A percentile compares a stretch with the other conserved stretches of the same genome.
Evolutionary conservation across 345 rosid genomes (phyloP).

Genomic region (Combretum micranthum): DNA sequence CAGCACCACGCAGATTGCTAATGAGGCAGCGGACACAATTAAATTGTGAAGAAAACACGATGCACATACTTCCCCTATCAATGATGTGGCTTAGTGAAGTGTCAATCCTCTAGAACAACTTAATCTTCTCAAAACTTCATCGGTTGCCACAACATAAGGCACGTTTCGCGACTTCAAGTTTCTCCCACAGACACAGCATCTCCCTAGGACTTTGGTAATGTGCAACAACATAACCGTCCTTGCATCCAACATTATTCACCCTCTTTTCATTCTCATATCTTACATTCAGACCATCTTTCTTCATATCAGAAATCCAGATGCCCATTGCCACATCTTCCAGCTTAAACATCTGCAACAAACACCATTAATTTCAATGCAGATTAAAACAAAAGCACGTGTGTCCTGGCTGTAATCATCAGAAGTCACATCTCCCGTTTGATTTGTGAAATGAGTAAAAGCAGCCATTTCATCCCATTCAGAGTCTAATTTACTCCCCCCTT

Average conservation of each 20-base stretch:
- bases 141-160: constrained; percentile 65
- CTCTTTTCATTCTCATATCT: constrained; percentile 64
- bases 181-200: constrained; percentile 93
- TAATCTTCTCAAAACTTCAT: constrained; percentile 4
- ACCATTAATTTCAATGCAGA: background rate
- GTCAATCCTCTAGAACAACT: too few species aligned
- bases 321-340: constrained; percentile 99
- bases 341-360: constrained; percentile 73
- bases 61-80: too few species aligned
- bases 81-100: too few species aligned
- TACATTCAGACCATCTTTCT: constrained; percentile 58
- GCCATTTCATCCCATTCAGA: too few species aligned
- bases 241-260: constrained; percentile 71
- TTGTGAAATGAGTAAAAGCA: too few species aligned
- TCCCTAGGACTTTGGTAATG: constrained; percentile 94
- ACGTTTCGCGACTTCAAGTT: constrained; percentile 60
- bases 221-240: constrained; percentile 77
- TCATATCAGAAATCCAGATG: constrained; percentile 75
- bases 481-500: too few species aligned
- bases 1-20: too few species aligned
- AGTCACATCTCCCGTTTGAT: too few species aligned
- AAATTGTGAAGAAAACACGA: too few species aligned
- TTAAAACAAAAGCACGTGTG: too few species aligned
- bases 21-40: too few species aligned
- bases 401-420: too few species aligned